phyloP scores from a whole-genome alignment of 257 asterid genomes.

The Solanum megistacrolobum region DNA sequence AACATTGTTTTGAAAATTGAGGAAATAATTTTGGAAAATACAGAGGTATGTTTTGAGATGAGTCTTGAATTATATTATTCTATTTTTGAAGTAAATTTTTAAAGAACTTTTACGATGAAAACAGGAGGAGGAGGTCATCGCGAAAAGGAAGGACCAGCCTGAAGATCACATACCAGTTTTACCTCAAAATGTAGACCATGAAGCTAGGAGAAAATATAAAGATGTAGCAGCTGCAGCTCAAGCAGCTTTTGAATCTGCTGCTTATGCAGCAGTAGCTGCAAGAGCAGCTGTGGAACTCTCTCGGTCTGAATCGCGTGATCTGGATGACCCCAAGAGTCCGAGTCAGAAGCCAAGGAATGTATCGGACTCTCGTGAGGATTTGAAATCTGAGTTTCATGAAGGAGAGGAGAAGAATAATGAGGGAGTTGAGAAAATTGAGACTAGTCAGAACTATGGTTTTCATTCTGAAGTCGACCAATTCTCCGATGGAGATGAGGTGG shows the following conservation, averaged over 20 bases:
- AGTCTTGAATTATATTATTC: neutral
- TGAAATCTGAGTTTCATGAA: neutral
- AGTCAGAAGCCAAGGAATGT: slow-evolving; percentile 11
- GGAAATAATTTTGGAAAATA: slow-evolving; percentile 6
- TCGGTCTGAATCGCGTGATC: slow-evolving; percentile 40
- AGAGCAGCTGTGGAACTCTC: slow-evolving; percentile 78
- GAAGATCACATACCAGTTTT: neutral
- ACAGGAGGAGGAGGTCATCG: slow-evolving; percentile 16
- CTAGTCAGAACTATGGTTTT: slow-evolving; percentile 6
- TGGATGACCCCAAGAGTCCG: slow-evolving; percentile 26
- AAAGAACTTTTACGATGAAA: neutral
- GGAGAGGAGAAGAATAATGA: slow-evolving; percentile 10
- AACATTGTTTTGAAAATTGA: slow-evolving; percentile 45
- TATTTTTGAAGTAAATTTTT: neutral
- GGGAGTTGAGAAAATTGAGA: slow-evolving; percentile 13
- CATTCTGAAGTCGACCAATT: slow-evolving; percentile 7
- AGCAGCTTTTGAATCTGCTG: slow-evolving; percentile 88
- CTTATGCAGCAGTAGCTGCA: slow-evolving; percentile 88
- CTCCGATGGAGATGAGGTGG: neutral
- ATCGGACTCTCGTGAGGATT: neutral
- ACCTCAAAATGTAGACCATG: slow-evolving; percentile 1
- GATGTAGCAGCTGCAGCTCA: slow-evolving; percentile 93
- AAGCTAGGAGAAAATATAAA: slow-evolving; percentile 37
- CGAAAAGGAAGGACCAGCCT: neutral
- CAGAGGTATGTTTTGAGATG: slow-evolving; percentile 18